Evolutionary conservation across 352 stramenopile species (phyloP), one percentile per base, ranked within the genome.

Genomic region (Phytophthora brassicae): DNA sequence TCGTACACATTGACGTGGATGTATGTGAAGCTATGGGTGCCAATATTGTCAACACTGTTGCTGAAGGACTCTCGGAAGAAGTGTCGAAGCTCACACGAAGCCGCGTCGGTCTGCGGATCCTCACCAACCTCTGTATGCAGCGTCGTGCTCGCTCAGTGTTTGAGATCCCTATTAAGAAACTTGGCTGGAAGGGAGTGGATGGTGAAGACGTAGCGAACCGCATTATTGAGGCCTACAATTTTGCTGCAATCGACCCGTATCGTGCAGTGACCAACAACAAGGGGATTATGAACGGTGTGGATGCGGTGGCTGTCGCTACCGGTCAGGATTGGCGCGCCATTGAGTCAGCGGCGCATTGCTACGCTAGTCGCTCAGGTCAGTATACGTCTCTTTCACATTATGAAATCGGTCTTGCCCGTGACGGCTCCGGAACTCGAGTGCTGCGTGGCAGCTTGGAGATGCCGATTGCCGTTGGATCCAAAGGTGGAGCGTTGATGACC

Each of bases 251-350:
- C 19, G 87, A 96, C 36, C 87, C 87, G 39, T 96, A 85, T 61
- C 81, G 87, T 28, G 87, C 87, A 5, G 84, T 93, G 56, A 95
- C 86, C 29, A 86, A 96, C 70, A 96, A 96, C 77, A 96, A 96
- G 74, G 87, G 87, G 31, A 91, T 96, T 53, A 93, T 96, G 81
- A 96, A 96, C 57, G 87, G 85, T 36, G 74, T 96, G 14, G 86
- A 94, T 58, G 78, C 87, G 13, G 85, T 91, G 16, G 85, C 85
- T 35, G 57, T 96, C 6, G 87, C 87, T 4, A 93, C 84, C 1
- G 87, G 87, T 16, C 87, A 96, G 59, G 87, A 96, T 68, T 96
- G 77, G 80, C 81, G 87, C 4, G 87, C 87, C 7, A 89, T 96
- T 52, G 87, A 96, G 55, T 74, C 87, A 6, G 84, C 79, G 9